Percentiles rank a stretch among this genome's conserved stretches.
These are phyloP conservation scores for Candida ascalaphidarum DNA, from an alignment of 805 yeast genomes.

Conservation along the genomic window DNA sequence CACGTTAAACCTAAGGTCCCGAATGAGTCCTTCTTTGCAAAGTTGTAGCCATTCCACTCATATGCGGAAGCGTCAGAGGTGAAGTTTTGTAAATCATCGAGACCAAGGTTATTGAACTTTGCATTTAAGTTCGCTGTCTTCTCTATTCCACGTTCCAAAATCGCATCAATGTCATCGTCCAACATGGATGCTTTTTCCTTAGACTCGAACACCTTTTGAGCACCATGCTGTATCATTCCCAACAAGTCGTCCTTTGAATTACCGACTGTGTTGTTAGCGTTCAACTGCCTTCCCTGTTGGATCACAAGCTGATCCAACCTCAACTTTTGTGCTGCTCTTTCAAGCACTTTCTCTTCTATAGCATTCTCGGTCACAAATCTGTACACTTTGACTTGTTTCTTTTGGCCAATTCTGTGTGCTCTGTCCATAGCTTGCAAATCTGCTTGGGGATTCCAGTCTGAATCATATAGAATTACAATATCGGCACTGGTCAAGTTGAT, in stretches of 20 bases:
- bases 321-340: slow-evolving; percentile 73
- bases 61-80: slow-evolving; percentile 84
- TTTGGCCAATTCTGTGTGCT: slow-evolving; percentile 84
- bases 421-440: slow-evolving; percentile 87
- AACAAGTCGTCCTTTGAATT: slow-evolving; percentile 61
- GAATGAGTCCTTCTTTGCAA: slow-evolving; percentile 47
- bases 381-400: slow-evolving; percentile 73
- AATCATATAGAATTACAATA: slow-evolving; percentile 64
- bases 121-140: slow-evolving; percentile 74
- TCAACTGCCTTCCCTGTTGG: slow-evolving; percentile 57
- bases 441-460: slow-evolving; percentile 88
- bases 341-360: slow-evolving; percentile 74
- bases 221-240: slow-evolving; percentile 80
- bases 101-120: slow-evolving; percentile 76
- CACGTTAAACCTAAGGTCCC: slow-evolving; percentile 39
- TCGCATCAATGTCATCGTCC: slow-evolving; percentile 75
- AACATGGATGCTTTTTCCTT: slow-evolving; percentile 15
- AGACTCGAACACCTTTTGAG: slow-evolving; percentile 59
- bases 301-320: slow-evolving; percentile 76
- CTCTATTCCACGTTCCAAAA: slow-evolving; percentile 71
- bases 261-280: slow-evolving; percentile 27
- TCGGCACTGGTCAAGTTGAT: slow-evolving; percentile 78
- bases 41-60: slow-evolving; percentile 93
- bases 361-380: slow-evolving; percentile 76
- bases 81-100: slow-evolving; percentile 90